Evolutionary conservation across 1,139 yeast genomes (phyloP), one percentile per base, ranked within the genome.

Genomic region (Blastobotrys proliferans): DNA sequence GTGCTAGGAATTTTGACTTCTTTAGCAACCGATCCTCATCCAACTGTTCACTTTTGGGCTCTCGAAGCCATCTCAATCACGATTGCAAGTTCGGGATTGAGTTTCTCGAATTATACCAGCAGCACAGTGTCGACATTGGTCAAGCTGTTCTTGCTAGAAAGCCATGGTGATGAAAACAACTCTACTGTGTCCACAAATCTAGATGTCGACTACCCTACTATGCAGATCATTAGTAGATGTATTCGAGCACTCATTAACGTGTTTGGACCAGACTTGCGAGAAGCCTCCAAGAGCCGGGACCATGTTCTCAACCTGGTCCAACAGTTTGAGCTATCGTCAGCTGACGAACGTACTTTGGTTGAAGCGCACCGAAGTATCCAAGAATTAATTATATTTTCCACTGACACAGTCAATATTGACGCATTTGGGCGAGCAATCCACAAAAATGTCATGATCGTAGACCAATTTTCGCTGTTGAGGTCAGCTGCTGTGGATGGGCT

Each of bases 21-120:
- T 18, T 68, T 90, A 35, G 64, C 83, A 2, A 68, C 68, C 29
- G 97, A 90, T 62, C 94, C 95, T 0, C 92, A 90, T 57, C 95
- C 96, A 0, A 67, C 77, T 2, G 88, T 92, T 11, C 88, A 85
- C 57, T 73, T 76, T 45, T 83, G 86, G 71, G 73, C 94, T 0
- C 60, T 88, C 49, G 74, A 74, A 41, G 75, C 94, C 0, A 61
- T 84, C 30, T 62, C 74, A 2, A 66, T 74, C 5, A 64, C 84
- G 11, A 69, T 87, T 39, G 78, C 77, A 40, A 66, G 70, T 36
- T 68, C 76, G 4, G 83, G 81, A 44, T 59, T 77, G 37, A 76
- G 78, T 9, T 72, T 77, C 43, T 55, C 67, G 0, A 52, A 58
- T 4, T 64, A 67, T 13, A 66, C 76, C 2, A 53, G 69, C 8